Base-by-base conservation (phyloP, 2,329 filamentous ascomycete genomes). In the Teratosphaeria gauchensis region DNA sequence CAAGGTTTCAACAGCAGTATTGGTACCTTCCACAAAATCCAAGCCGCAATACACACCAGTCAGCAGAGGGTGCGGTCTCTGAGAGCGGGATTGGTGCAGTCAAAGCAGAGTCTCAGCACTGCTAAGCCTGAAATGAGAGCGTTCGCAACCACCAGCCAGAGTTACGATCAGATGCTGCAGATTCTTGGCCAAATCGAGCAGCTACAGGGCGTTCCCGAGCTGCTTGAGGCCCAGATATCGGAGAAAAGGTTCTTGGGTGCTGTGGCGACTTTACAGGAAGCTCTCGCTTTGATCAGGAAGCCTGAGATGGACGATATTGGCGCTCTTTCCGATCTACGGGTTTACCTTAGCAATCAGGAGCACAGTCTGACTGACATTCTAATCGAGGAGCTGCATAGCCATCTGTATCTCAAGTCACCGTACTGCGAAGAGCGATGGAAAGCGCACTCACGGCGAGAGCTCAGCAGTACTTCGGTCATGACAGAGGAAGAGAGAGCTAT, bases 1-100 rank as follows among this genome's bases (percentile, higher is more conserved):
- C 94, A 99, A 74, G 95, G 94, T 53, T 99, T 99, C 81, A 99
- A 97, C 76, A 96, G 90, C 74, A 96, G 92, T 55, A 97, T 99
- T 63, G 94, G 92, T 73, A 97, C 92, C 21, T 99, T 97, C 71
- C 95, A 99, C 78, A 96, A 95, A 75, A 99, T 99, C 62, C 94
- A 99, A 73, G 85, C 86, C 56, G 96, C 90, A 74, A 94, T 99
- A 64, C 89, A 92, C 68, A 80, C 84, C 55, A 96, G 91, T 16
- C 94, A 99, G 74, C 86, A 86, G 68, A 85, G 90, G 61, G 90
- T 99, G 57, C 85, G 92, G 59, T 79, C 81, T 12, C 78, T 99
- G 62, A 94, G 92, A 72, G 85, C 91, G 59, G 90, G 90, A n/a
- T 78, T 99, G 59, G 82, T 86, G 14, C 82, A 85, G 57, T 88